Conservation (phyloP, 768 basidiomycete species). For the Phylloporus sp. region DNA sequence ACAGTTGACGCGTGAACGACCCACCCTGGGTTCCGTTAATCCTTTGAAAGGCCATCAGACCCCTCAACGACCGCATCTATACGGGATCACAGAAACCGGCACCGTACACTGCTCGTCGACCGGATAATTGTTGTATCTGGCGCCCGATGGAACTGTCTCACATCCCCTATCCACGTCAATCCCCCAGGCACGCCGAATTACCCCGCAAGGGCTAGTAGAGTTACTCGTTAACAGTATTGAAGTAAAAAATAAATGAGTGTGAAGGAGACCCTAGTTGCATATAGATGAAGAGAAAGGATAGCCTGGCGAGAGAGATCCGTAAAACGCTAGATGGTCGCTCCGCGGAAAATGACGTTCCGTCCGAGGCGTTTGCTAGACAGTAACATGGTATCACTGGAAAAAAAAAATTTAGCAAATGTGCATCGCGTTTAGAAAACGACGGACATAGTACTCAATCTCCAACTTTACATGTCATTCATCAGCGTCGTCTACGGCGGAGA, state of each 20-base stretch:
- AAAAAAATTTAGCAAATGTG: conserved; percentile 1
- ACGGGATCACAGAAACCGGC: neutral
- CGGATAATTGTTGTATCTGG: neutral
- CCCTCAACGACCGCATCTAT: neutral
- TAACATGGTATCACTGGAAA: conserved; percentile 19
- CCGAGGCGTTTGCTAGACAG: neutral
- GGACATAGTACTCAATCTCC: conserved; percentile 92
- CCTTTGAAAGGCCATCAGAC: neutral
- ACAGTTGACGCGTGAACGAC: neutral
- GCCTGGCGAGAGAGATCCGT: conserved; percentile 9
- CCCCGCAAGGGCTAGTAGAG: neutral
- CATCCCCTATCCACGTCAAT: neutral
- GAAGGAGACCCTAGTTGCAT: neutral
- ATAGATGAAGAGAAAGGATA: conserved; percentile 5
- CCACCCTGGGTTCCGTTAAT: neutral
- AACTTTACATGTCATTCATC: conserved; percentile 47
- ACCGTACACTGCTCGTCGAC: neutral
- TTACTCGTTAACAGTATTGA: neutral
- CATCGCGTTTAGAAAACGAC: conserved; percentile 25
- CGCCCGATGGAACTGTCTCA: neutral
- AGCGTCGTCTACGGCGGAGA: neutral
- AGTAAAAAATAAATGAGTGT: neutral
- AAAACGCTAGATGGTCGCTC: conserved; percentile 13
- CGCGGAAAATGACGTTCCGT: conserved; percentile 4
- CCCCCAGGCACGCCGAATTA: neutral